phyloP scores from a whole-genome alignment of 2,329 filamentous ascomycete species.

The Drechmeria coniospora region DNA sequence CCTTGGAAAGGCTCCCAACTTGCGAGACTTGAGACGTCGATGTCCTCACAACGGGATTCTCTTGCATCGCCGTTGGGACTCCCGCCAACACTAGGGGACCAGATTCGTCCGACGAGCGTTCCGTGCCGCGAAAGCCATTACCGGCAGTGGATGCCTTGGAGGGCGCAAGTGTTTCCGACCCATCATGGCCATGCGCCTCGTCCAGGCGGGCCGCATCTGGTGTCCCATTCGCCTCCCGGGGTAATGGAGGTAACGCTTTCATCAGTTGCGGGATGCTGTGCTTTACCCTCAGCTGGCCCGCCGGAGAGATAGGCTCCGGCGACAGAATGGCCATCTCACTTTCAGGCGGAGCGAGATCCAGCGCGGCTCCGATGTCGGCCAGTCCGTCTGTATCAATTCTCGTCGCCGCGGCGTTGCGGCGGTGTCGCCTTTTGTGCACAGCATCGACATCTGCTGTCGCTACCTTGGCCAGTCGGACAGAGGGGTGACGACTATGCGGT shows the following conservation, averaged over 20 bases:
- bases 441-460: conserved; percentile 1
- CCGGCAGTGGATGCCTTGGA: too few relatives aligned
- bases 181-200: too few relatives aligned
- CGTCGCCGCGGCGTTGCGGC: conserved; percentile 11
- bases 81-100: too few relatives aligned
- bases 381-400: conserved; percentile 7
- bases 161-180: too few relatives aligned
- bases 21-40: conserved; percentile 5
- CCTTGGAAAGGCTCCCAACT: not conserved
- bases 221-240: conserved; percentile 11
- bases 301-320: conserved; percentile 33
- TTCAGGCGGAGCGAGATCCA: conserved; percentile 2
- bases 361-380: conserved; percentile 1
- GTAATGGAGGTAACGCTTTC: conserved; percentile 34
- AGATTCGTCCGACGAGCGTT: not conserved
- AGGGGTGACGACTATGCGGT: conserved; percentile 1
- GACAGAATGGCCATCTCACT: conserved; percentile 20
- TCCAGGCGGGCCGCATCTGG: too few relatives aligned
- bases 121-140: not conserved
- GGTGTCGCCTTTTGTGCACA: conserved; percentile 8
- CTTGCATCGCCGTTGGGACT: too few relatives aligned
- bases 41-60: too few relatives aligned
- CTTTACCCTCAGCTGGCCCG: conserved; percentile 26
- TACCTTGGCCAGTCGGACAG: conserved; percentile 1
- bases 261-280: conserved; percentile 36